phyloP scores from a whole-genome alignment of 495 filamentous ascomycete species.

The Podospora didyma region DNA sequence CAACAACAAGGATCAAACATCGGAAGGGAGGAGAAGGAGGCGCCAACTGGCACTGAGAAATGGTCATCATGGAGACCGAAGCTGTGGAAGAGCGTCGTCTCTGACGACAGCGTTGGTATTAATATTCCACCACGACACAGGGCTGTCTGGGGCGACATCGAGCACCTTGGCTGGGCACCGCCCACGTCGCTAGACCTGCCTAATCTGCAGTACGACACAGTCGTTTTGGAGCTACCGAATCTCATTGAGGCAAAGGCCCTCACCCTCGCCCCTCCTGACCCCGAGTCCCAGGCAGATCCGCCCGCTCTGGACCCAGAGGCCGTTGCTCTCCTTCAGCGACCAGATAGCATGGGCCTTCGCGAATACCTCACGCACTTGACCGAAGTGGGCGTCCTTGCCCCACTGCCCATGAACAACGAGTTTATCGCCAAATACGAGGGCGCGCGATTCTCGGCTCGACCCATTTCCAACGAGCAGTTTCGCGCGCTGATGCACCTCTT shows the following conservation, averaged over 20 bases:
- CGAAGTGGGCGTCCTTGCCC: constrained; percentile 58
- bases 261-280: constrained; percentile 68
- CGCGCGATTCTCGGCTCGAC: constrained; percentile 68
- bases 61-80: constrained; percentile 16
- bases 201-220: constrained; percentile 71
- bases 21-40: constrained; percentile 2
- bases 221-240: constrained; percentile 85
- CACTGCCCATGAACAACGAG: constrained; percentile 48
- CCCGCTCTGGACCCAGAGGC: constrained; percentile 52
- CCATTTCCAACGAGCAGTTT: constrained; percentile 63
- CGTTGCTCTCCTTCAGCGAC: constrained; percentile 66
- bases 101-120: constrained; percentile 6
- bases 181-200: constrained; percentile 69
- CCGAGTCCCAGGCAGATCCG: constrained; percentile 34
- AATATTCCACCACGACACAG: constrained; percentile 27
- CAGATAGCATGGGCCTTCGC: constrained; percentile 69
- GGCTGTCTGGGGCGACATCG: constrained; percentile 69
- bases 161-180: constrained; percentile 86
- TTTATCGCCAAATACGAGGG: constrained; percentile 79
- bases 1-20: not conserved
- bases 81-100: constrained; percentile 19
- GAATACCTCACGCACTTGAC: constrained; percentile 76
- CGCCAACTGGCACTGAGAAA: not conserved
- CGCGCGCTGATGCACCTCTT: constrained; percentile 83
- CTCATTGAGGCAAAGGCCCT: constrained; percentile 92